Percentiles rank a stretch among this genome's conserved stretches.
Conservation (phyloP, 352 stramenopile genomes). For the Pythium plurisporium region DNA sequence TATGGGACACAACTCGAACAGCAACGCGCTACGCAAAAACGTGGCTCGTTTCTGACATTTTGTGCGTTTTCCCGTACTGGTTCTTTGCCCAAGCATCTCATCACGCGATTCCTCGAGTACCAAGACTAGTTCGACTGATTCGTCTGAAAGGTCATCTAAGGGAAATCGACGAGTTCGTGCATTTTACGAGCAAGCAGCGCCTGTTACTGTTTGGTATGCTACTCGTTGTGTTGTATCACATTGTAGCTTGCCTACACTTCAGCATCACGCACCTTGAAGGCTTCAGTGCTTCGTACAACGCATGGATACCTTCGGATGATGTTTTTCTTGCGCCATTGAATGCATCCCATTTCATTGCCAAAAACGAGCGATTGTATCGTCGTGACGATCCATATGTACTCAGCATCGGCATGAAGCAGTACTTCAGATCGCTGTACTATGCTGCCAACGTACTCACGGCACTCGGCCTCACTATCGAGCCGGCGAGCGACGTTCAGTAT, state of each 20-base stretch:
- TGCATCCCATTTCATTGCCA: constrained; percentile 27
- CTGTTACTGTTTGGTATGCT: constrained; percentile 45
- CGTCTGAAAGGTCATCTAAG: constrained; percentile 32
- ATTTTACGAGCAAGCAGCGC: constrained; percentile 43
- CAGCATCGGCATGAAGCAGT: constrained; percentile 36
- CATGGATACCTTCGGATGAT: constrained; percentile 50
- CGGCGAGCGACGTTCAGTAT: constrained; percentile 46
- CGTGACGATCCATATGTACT: constrained; percentile 19
- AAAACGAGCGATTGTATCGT: constrained; percentile 18
- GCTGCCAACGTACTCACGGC: constrained; percentile 52
- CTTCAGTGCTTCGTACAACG: constrained; percentile 33
- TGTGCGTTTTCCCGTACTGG: constrained; percentile 43
- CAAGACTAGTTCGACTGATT: constrained; percentile 26
- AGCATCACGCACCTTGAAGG: constrained; percentile 56
- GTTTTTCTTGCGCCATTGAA: constrained; percentile 38
- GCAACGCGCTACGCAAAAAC: constrained; percentile 30
- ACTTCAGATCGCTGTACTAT: constrained; percentile 64
- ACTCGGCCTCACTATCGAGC: constrained; percentile 44
- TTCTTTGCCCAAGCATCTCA: constrained; percentile 16
- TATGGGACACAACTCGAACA: constrained; percentile 35
- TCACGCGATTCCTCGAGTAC: background rate
- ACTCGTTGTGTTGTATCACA: constrained; percentile 54
- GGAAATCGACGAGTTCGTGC: constrained; percentile 41
- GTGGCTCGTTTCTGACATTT: constrained; percentile 35
- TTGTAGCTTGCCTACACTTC: constrained; percentile 56